phyloP scores from a whole-genome alignment of 169 alveolate species.

The Theileria luwenshuni region DNA sequence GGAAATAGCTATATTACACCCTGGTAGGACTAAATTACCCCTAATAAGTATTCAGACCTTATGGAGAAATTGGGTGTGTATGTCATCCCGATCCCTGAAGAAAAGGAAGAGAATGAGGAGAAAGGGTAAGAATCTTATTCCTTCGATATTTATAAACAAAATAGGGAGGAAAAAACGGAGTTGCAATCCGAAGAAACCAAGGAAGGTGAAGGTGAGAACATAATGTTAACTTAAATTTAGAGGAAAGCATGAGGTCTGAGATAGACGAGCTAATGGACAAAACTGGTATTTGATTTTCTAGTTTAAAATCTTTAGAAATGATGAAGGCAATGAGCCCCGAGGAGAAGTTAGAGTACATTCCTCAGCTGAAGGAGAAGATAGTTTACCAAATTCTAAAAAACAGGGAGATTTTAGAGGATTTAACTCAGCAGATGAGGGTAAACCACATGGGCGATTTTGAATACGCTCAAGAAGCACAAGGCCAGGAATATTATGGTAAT shows the following conservation, averaged over 20 bases:
- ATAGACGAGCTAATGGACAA: constrained; percentile 33
- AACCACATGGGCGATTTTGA: background rate
- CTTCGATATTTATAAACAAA: background rate
- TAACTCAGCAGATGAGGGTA: constrained; percentile 15
- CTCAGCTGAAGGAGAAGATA: constrained; percentile 64
- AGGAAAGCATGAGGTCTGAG: constrained; percentile 19
- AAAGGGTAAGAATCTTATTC: background rate
- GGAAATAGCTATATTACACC: constrained; percentile 58
- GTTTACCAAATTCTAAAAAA: constrained; percentile 58
- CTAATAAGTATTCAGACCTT: constrained; percentile 16
- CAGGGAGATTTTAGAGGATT: constrained; percentile 30
- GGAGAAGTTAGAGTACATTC: constrained; percentile 67
- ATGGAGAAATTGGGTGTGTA: constrained; percentile 67
- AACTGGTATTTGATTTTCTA: constrained; percentile 29
- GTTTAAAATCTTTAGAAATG: constrained; percentile 43
- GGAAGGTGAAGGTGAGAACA: constrained; percentile 11
- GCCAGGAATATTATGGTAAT: background rate
- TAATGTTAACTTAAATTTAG: constrained; percentile 7
- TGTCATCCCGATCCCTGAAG: constrained; percentile 42
- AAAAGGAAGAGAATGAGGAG: background rate
- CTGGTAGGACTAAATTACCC: constrained; percentile 4
- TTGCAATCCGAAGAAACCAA: background rate
- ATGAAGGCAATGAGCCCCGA: constrained; percentile 68
- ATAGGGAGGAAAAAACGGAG: constrained; percentile 18
- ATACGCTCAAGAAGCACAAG: background rate